Evolutionary conservation across 2,329 filamentous ascomycete species (phyloP), one percentile per base, ranked within the genome.

Genomic region (Incumbomyces delicatus): DNA sequence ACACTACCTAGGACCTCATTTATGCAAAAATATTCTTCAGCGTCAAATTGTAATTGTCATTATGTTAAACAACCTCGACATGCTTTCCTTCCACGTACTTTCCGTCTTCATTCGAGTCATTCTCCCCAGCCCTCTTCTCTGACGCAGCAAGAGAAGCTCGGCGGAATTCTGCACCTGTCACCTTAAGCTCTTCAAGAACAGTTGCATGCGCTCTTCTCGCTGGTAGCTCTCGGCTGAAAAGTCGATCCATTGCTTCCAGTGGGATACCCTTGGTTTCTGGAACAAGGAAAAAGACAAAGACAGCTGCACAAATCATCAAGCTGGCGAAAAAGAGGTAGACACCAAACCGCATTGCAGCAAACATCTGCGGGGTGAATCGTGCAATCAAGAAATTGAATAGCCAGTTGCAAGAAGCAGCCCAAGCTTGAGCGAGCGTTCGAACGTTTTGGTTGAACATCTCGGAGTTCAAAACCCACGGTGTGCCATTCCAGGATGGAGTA

Each of bases 401-500:
- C 83, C 83, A 87, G 63, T 87, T 85, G 64, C 76, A 82, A 2
- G 78, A 78, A 0, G 82, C 77, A 0, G 84, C 84, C 32, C 74
- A 82, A 8, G 84, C 83, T 59, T 87, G 83, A 1, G 82, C 83
- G 0, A 88, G 71, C 0, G 79, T 77, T 44, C 81, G 74, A 13
- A 79, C 78, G 64, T 81, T 82, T 53, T 79, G 76, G 57, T 83
- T 77, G 62, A 87, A 87, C 71, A 88, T 87, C 63, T 88, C 83
- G 0, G 53, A 55, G 50, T 57, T 58, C 22, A 58, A 43, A 17
- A 88, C 81, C 84, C 84, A 88, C 0, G 83, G 83, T 0, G 80
- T 84, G 1, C 81, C 81, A 59, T 85, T 85, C 81, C 81, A 85
- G 0, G 76, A 75, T 0, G 77, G 81, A 0, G 80, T 85, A 66